Evolutionary conservation across 2,329 filamentous ascomycete genomes (phyloP).

Genomic region (Epicoccum nigrum): DNA sequence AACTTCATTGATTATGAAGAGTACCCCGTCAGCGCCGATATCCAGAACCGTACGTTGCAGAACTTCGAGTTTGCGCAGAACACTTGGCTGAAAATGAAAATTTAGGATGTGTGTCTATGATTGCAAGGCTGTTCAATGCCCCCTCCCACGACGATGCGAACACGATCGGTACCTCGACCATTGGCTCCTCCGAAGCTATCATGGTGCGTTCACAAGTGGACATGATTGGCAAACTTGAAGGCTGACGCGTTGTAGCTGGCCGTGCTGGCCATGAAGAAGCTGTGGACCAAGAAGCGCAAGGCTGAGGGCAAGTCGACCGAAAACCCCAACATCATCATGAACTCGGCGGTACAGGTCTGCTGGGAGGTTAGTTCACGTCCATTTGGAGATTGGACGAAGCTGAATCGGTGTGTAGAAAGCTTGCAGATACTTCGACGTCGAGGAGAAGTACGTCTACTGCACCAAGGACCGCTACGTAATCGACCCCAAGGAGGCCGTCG

Average conservation of each 20-base stretch:
- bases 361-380: slow-evolving; percentile 67
- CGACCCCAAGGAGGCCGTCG: slow-evolving; percentile 66
- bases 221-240: slow-evolving; percentile 1
- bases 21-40: slow-evolving; percentile 58
- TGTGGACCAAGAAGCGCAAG: slow-evolving; percentile 86
- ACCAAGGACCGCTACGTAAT: slow-evolving; percentile 67
- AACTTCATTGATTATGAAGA: slow-evolving; percentile 73
- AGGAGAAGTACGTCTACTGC: slow-evolving; percentile 79
- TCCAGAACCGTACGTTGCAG: slow-evolving; percentile 70
- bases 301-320: slow-evolving; percentile 82
- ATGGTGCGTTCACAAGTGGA: slow-evolving; percentile 22
- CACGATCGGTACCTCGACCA: slow-evolving; percentile 83
- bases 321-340: slow-evolving; percentile 93
- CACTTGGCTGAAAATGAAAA: slow-evolving; percentile 60
- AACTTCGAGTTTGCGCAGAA: slow-evolving; percentile 67
- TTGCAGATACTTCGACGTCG: slow-evolving; percentile 84
- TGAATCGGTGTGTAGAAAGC: slow-evolving; percentile 59
- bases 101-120: slow-evolving; percentile 59
- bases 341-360: slow-evolving; percentile 92
- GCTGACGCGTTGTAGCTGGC: slow-evolving; percentile 56
- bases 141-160: slow-evolving; percentile 65
- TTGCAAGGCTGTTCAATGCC: slow-evolving; percentile 80
- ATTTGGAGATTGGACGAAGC: background rate
- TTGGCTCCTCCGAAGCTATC: slow-evolving; percentile 88
- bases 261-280: slow-evolving; percentile 91